phyloP scores from a whole-genome alignment of 768 basidiomycete genomes.

The Porphyrellus cyaneotinctus region DNA sequence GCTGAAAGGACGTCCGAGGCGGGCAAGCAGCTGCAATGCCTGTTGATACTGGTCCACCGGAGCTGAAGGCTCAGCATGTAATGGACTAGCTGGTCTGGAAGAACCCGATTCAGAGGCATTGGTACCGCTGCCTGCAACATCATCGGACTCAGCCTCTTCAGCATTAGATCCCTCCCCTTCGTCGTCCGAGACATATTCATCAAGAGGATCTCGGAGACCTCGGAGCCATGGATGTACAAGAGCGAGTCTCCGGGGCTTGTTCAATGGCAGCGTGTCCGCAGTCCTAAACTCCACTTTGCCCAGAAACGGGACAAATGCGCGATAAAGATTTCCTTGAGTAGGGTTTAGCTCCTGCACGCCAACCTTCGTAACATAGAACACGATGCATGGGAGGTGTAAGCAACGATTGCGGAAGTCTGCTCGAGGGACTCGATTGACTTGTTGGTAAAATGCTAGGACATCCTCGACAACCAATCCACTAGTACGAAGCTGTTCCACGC shows the following conservation, averaged over 20 bases:
- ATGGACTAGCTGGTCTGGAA: too few species aligned
- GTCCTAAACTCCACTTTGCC: constrained; percentile 4
- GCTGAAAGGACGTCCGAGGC: too few species aligned
- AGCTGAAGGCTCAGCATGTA: too few species aligned
- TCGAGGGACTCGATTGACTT: background rate
- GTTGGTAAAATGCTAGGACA: background rate
- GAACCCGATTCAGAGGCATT: too few species aligned
- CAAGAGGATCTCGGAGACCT: too few species aligned
- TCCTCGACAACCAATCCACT: background rate
- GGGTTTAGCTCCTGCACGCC: background rate
- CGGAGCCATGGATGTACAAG: background rate
- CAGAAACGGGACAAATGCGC: background rate
- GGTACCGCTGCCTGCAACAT: too few species aligned
- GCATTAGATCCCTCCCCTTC: too few species aligned
- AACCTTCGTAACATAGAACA: background rate
- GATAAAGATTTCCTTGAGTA: background rate
- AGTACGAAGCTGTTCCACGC: background rate
- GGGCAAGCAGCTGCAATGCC: too few species aligned
- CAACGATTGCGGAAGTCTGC: background rate
- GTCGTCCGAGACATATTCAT: too few species aligned
- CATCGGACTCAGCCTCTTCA: too few species aligned
- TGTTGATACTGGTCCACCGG: too few species aligned
- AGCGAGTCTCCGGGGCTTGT: background rate
- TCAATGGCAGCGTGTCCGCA: background rate
- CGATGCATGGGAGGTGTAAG: background rate